Percentiles rank a stretch among this genome's conserved stretches.
Conservation (phyloP, 495 filamentous ascomycete genomes). For the Aspergillus asperescens region DNA sequence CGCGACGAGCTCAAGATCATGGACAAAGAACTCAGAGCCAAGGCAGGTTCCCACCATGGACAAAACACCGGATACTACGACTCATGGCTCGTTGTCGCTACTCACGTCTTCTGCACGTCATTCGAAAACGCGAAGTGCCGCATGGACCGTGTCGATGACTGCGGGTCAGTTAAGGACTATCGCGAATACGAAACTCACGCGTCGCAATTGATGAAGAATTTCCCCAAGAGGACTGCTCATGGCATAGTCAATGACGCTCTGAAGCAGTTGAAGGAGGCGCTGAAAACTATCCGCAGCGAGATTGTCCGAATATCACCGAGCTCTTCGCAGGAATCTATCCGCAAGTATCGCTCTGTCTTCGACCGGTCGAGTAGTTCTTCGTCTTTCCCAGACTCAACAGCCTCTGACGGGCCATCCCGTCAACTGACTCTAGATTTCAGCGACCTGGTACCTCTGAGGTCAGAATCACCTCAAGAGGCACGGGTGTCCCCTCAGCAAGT, state of each 20-base stretch:
- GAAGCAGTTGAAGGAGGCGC: constrained; percentile 40
- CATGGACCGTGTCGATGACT: constrained; percentile 49
- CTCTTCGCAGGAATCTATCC: constrained; percentile 44
- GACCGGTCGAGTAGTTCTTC: constrained; percentile 64
- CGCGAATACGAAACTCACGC: constrained; percentile 67
- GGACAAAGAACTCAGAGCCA: constrained; percentile 45
- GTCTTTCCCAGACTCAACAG: constrained; percentile 35
- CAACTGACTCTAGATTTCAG: constrained; percentile 32
- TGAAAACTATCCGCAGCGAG: constrained; percentile 50
- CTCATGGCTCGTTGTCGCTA: constrained; percentile 61
- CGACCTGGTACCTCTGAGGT: constrained; percentile 24
- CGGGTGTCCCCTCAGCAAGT: constrained; percentile 20
- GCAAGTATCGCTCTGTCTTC: constrained; percentile 61
- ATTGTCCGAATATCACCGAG: constrained; percentile 52
- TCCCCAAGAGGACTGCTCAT: constrained; percentile 29
- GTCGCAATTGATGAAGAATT: constrained; percentile 44
- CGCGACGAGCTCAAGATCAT: constrained; percentile 58
- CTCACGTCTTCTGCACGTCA: constrained; percentile 54
- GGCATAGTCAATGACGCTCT: constrained; percentile 43
- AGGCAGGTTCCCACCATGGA: background rate
- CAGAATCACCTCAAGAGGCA: constrained; percentile 35
- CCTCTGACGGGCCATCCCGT: constrained; percentile 32
- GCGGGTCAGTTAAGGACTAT: constrained; percentile 66
- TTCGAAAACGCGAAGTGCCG: constrained; percentile 57
- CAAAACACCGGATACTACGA: constrained; percentile 30